Base-by-base conservation (phyloP, 345 rosid species). In the Eucalyptus pumila region DNA sequence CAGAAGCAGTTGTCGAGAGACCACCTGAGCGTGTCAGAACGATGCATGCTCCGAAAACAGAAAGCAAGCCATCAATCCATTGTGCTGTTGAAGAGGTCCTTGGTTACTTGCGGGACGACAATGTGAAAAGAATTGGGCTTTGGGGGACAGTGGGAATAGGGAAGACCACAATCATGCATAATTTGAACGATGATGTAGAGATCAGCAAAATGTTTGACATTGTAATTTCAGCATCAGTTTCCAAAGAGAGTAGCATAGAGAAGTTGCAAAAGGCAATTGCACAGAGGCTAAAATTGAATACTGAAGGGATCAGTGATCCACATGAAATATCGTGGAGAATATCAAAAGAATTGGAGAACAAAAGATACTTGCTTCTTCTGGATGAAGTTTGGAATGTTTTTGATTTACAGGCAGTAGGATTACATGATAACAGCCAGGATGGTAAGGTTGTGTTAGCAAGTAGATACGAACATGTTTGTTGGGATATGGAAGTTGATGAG, bases 121-220 rank as follows among this genome's bases (percentile, higher is more conserved):
- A 52, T 48, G 51, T 90, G 11, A 91, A 87, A 27, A 87, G 88
- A 51, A 89, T 93, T 65, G 93, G 92, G 34, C 83, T 93, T 16
- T 91, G 91, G 88, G 88, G 94, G 24, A 80, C 44, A 23, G 87
- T 91, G 51, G 94, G 93, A 3, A 87, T 89, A 37, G 94, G 94
- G 65, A 93, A 93, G 87, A 89, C 94, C 85, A 52, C 93, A 48
- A 89, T 93, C 49, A 90, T 91, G 92, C 90, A 92, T 62, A 93
- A 93, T 86, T 87, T 92, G 90, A 91, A 92, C 5, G 87, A 91
- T 49, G 54, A 91, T 76, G 81, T 88, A 48, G 85, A 89, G 67
- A 80, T 90, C 6, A 87, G 90, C 44, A 65, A 87, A 87, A 89
- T 91, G 89, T 92, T 92, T 32, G 94, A 92, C 50, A 85, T 90